phyloP scores from a whole-genome alignment of 1,284 basidiomycete genomes.

The Fomitiporia mediterranea region DNA sequence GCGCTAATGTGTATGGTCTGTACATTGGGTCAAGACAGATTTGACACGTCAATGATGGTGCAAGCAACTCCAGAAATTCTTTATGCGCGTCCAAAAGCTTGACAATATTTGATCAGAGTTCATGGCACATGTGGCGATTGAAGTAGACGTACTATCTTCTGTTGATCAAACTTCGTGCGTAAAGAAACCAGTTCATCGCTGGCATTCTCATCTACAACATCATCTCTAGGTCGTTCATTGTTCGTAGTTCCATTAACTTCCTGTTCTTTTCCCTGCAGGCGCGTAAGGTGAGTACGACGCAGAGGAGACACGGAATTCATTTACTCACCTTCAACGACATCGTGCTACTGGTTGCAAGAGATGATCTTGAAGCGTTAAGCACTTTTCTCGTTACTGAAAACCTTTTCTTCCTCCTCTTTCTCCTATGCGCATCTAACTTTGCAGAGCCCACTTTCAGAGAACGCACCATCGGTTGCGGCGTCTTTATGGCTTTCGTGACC shows the following conservation, averaged over 20 bases:
- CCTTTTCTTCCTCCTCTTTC: slow-evolving; percentile 12
- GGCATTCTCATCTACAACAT: background rate
- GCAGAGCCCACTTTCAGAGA: background rate
- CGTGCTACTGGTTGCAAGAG: background rate
- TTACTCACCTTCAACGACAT: slow-evolving; percentile 8
- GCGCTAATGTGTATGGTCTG: slow-evolving; percentile 63
- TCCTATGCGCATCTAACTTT: background rate
- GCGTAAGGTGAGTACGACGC: too few relatives aligned
- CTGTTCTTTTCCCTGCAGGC: slow-evolving; percentile 13
- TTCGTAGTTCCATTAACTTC: background rate
- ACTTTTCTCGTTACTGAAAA: slow-evolving; percentile 4
- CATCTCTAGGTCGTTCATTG: background rate
- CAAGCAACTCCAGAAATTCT: slow-evolving; percentile 6
- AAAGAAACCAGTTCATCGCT: slow-evolving; percentile 6
- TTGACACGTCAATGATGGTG: slow-evolving; percentile 50
- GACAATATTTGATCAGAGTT: background rate
- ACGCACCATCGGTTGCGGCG: background rate
- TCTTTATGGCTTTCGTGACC: background rate
- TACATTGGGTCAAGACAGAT: slow-evolving; percentile 70
- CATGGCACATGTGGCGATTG: background rate
- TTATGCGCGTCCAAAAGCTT: slow-evolving; percentile 15
- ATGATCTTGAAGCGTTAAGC: background rate
- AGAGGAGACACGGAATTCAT: background rate
- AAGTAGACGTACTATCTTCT: slow-evolving; percentile 3
- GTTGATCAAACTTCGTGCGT: slow-evolving; percentile 4